Base-by-base conservation (phyloP, 768 basidiomycete species). In the Rickenella mellea region DNA sequence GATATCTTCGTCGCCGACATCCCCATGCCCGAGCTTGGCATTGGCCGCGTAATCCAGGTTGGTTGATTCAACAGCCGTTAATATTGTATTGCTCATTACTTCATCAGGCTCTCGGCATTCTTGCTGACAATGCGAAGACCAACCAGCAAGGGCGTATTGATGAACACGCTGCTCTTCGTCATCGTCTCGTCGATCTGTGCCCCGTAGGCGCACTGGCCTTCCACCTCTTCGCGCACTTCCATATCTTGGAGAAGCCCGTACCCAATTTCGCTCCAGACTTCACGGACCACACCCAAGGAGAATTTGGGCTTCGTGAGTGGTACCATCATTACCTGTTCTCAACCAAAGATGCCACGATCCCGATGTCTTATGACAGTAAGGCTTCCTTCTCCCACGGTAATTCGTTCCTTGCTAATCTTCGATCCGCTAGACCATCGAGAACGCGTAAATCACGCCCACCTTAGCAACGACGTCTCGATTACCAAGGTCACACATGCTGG, bases 301-400 rank as follows among this genome's bases (percentile, higher is more conserved):
- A 59, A 14, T 62, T 43, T 49, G 57, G 64, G 0, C 21, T 42
- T 3, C 51, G 53, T 0, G 48, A 52, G 19, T 64, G 63, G 63
- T 65, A 60, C 39, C 41, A 38, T 12, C 37, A 54, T 19, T 26
- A 48, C 12, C 39, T 63, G 0, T 64, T 63, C 29, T 43, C 47
- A 0, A 45, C 19, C 1, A 28, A 40, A n/a, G 45, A 46, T 0
- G 44, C 46, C 14, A 37, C 7, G 2, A 10, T 39, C 2, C 26
- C 43, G 27, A 63, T 64, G 60, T 46, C 51, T 10, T 62, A 60
- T 37, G 51, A 58, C n/a, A 61, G 58, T 60, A 29, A 44, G 59
- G 52, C 4, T 14, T 35, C 39, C 31, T 15, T 42, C 31, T 28
- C 40, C 17, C 19, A 32, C 9, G 9, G 7, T 5, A 15, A 7